phyloP scores from a whole-genome alignment of 768 basidiomycete species.

The Mycena rebaudengoi region DNA sequence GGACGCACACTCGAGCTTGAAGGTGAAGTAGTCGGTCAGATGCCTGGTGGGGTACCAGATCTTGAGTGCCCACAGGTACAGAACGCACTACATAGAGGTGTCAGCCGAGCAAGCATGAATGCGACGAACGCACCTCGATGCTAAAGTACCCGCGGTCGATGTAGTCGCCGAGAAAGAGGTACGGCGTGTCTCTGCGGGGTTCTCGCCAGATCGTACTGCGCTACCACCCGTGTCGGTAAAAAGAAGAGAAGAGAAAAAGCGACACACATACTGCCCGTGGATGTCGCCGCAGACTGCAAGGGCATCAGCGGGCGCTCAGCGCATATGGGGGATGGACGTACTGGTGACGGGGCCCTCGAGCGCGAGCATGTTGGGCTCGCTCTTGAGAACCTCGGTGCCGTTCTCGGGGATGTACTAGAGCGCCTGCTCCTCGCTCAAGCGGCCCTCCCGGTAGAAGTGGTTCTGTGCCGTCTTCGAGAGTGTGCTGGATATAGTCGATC shows the following conservation, averaged over 20 bases:
- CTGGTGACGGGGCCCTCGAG: too few relatives aligned
- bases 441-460: too few relatives aligned
- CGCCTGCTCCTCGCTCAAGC: too few relatives aligned
- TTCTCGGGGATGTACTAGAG: too few relatives aligned
- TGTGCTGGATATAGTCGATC: too few relatives aligned
- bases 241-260: too few relatives aligned
- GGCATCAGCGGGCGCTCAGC: too few relatives aligned
- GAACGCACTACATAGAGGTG: constrained; percentile 75
- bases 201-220: constrained; percentile 92
- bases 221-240: not conserved
- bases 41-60: constrained; percentile 99
- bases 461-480: constrained; percentile 94
- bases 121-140: constrained; percentile 69
- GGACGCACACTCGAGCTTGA: constrained; percentile 94
- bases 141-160: constrained; percentile 95
- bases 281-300: too few relatives aligned
- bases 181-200: constrained; percentile 90
- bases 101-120: not conserved
- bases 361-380: too few relatives aligned
- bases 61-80: constrained; percentile 98
- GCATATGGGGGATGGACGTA: too few relatives aligned
- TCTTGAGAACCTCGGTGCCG: too few relatives aligned
- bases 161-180: constrained; percentile 93
- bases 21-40: constrained; percentile 98
- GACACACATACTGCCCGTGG: constrained; percentile 98